phyloP scores from a whole-genome alignment of 148 eudicot species.

The Linanthus parryae region DNA sequence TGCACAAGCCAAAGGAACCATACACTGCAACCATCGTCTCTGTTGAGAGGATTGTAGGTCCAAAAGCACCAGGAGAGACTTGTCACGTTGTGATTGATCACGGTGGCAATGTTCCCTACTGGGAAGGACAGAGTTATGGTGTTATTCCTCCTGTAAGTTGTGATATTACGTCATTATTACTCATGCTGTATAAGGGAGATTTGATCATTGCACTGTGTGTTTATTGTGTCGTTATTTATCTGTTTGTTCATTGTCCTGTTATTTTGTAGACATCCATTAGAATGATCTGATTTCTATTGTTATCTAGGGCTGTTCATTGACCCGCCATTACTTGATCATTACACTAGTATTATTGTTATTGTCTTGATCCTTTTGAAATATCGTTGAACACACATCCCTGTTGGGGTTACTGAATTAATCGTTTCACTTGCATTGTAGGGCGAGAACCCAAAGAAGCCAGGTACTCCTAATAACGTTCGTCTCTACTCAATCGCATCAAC shows the following conservation, averaged over 20 bases:
- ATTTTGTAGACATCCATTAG: background rate
- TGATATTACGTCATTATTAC: background rate
- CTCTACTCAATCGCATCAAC: slow-evolving; percentile 94
- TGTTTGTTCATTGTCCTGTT: background rate
- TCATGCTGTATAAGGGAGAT: background rate
- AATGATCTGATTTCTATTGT: too few species aligned
- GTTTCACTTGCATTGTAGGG: slow-evolving; percentile 43
- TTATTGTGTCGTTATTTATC: background rate
- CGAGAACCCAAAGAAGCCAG: slow-evolving; percentile 88
- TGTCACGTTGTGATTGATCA: slow-evolving; percentile 95
- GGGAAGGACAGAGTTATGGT: slow-evolving; percentile 98
- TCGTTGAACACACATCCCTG: too few species aligned
- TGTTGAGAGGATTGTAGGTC: slow-evolving; percentile 89
- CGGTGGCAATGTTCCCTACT: slow-evolving; percentile 87
- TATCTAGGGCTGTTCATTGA: too few species aligned
- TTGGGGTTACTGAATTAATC: slow-evolving; percentile 10
- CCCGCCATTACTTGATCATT: too few species aligned
- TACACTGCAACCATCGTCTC: slow-evolving; percentile 85
- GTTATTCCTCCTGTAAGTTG: slow-evolving; percentile 82
- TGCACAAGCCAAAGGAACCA: slow-evolving; percentile 72
- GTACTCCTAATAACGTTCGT: slow-evolving; percentile 81
- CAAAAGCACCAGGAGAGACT: slow-evolving; percentile 92
- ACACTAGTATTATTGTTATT: too few species aligned
- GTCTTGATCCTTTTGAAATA: too few species aligned
- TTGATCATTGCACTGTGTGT: background rate